Conservation (phyloP, 192 early-diverging fungal species). For the Martensiomyces pterosporus region DNA sequence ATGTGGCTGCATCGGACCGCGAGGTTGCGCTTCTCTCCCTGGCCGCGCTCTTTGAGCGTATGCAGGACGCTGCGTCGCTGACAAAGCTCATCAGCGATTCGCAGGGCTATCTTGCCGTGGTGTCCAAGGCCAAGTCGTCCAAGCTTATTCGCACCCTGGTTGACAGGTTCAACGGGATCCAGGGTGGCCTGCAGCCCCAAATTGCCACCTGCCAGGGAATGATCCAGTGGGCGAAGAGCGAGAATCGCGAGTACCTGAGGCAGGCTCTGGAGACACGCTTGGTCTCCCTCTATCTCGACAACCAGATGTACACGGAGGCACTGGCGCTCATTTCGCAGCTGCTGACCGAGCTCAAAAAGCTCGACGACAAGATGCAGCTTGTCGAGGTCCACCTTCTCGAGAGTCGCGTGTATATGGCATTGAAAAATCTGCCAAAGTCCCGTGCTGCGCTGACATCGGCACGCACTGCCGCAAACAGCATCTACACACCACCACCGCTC, state of each 20-base stretch:
- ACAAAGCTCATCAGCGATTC: slow-evolving; percentile 78
- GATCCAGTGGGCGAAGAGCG: slow-evolving; percentile 85
- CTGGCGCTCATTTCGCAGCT: slow-evolving; percentile 76
- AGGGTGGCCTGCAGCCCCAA: slow-evolving; percentile 81
- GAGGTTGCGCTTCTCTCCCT: slow-evolving; percentile 34
- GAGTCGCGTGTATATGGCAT: slow-evolving; percentile 87
- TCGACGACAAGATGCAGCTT: slow-evolving; percentile 98
- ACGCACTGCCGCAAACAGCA: slow-evolving; percentile 92
- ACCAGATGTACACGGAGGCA: slow-evolving; percentile 93
- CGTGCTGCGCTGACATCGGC: slow-evolving; percentile 95
- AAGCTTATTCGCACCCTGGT: slow-evolving; percentile 70
- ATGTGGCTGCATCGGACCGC: slow-evolving; percentile 14
- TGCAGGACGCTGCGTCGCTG: slow-evolving; percentile 67
- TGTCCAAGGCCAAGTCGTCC: slow-evolving; percentile 95
- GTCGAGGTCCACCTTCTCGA: slow-evolving; percentile 97
- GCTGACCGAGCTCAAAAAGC: slow-evolving; percentile 93
- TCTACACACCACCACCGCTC: slow-evolving; percentile 95
- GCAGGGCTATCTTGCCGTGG: slow-evolving; percentile 69
- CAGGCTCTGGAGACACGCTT: slow-evolving; percentile 94
- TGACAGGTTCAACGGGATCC: slow-evolving; percentile 84
- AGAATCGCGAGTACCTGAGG: slow-evolving; percentile 93
- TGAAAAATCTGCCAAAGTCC: slow-evolving; percentile 90
- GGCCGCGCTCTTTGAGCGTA: slow-evolving; percentile 40
- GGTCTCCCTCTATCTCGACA: slow-evolving; percentile 85
- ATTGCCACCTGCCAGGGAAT: slow-evolving; percentile 91